A percentile compares a stretch with the other conserved stretches of the same genome.
These are phyloP conservation scores for Alternaria dauci DNA, from an alignment of 2,329 filamentous ascomycete species.

Conservation along the genomic window DNA sequence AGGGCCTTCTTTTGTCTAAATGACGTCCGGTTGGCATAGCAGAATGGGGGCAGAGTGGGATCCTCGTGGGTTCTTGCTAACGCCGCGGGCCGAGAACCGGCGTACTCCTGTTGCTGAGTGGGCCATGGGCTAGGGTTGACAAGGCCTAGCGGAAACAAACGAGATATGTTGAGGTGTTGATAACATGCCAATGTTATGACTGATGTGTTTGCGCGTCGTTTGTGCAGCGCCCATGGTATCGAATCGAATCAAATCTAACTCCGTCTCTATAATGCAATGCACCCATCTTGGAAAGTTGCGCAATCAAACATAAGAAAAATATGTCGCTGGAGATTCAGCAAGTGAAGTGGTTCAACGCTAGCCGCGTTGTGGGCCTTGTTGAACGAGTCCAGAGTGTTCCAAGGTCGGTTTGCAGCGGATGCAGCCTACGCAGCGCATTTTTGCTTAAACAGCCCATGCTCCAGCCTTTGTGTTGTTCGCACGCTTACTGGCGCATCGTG, in stretches of 20 bases:
- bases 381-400: neutral
- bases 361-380: neutral
- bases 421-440: constrained; percentile 27
- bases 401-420: neutral
- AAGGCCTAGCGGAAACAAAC: constrained; percentile 1
- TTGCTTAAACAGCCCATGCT: constrained; percentile 16
- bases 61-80: neutral
- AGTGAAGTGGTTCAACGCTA: constrained; percentile 7
- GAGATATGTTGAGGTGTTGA: neutral
- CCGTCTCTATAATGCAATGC: constrained; percentile 20
- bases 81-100: constrained; percentile 10
- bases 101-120: neutral
- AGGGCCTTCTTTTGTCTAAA: constrained; percentile 15
- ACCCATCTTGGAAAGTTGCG: neutral
- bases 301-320: constrained; percentile 20
- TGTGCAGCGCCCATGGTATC: constrained; percentile 13
- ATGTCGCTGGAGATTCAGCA: neutral
- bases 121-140: constrained; percentile 3
- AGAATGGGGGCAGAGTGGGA: constrained; percentile 10
- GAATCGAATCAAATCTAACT: constrained; percentile 11
- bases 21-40: constrained; percentile 14
- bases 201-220: neutral
- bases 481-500: constrained; percentile 5
- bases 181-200: constrained; percentile 9
- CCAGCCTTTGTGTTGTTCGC: constrained; percentile 6